Evolutionary conservation across 257 asterid species (phyloP), one percentile per base, ranked within the genome.

Genomic region (Solanum dulcamara): DNA sequence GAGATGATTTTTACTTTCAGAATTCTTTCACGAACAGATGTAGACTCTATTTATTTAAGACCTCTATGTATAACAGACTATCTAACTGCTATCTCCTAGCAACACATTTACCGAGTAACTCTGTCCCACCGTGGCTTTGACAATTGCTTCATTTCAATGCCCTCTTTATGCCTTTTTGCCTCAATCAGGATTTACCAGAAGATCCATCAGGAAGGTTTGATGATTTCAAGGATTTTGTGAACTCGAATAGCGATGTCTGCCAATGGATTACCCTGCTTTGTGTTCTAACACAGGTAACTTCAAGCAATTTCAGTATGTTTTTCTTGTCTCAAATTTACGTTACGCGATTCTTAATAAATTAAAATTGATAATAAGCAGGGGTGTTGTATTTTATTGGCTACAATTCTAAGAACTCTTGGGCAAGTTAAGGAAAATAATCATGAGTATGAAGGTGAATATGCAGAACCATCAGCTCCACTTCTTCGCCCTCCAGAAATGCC

Each of bases 201-300:
- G 90, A 87, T 84, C 87, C 89, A n/a, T 85, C 87, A 0, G 93
- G 89, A 32, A 86, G 89, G 40, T 87, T 90, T 20, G 87, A 89
- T 53, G 93, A 91, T 20, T 92, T 91, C 70, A 81, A 67, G 80
- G 86, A 85, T 81, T 90, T 91, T 85, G 89, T 88, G 40, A 70
- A 79, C 60, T 89, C 92, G 2, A 88, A 83, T 72, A 85, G 80
- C n/a, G 82, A 72, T 44, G 32, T 83, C 81, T 92, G 89, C 84
- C 88, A 83, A 64, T 89, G 88, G 92, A 48, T 89, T 42, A 82
- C 90, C 74, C 35, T 87, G 84, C 80, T 86, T 6, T 84, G 89
- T 48, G 84, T 90, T 51, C 90, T 93, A 18, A 32, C 90, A 10
- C 95, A 93, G 94, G 95, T 91, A 84, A 22, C 50, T 62, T 68